Evolutionary conservation across 352 stramenopile species (phyloP), one percentile per base, ranked within the genome.

Genomic region (Globisporangium abappressorium): DNA sequence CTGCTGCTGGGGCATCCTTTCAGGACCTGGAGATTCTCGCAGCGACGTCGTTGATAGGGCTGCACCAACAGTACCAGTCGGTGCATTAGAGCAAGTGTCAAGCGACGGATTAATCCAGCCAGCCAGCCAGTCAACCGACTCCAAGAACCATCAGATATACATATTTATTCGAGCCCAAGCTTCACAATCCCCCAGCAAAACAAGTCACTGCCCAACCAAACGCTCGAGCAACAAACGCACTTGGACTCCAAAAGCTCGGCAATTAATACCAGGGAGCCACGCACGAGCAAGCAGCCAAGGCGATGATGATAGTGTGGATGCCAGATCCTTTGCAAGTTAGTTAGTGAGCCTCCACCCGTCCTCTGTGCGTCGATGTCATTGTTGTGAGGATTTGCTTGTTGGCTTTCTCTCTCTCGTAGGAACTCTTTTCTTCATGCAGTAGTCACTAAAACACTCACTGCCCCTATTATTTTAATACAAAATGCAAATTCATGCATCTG

Each of bases 21-120:
- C 75, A 90, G 41, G 84, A 95, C 41, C 74, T 91, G 53, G 87
- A 95, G 73, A 83, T 95, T 62, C 69, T 93, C 8, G 87, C 82
- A 1, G 87, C 85, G 9, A 83, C 84, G 43, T 95, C 87, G 43
- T 70, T 95, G 57, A 77, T 95, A 20, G 81, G 85, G 5, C 73
- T 95, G 38, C 84, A 93, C 57, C 76, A 89, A 62, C 78, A 89
- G 73, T 83, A 79, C 67, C 84, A 91, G 73, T 76, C 81, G n/a
- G 85, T 92, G 56, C 84, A 93, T 72, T 95, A 78, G 76, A 20
- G 43, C 18, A 14, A 6, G 7, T 30, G 20, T n/a, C 24, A 49
- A 49, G 43, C 15, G 41, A 47, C 4, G 14, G 5, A 5, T 46
- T 46, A 47, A 18, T 63, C 30, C 61, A 67, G n/a, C 8, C 20